A percentile compares a stretch with the other conserved stretches of the same genome.
These are phyloP conservation scores for Melastoma candidum DNA, from an alignment of 441 rosid species.

Conservation along the genomic window DNA sequence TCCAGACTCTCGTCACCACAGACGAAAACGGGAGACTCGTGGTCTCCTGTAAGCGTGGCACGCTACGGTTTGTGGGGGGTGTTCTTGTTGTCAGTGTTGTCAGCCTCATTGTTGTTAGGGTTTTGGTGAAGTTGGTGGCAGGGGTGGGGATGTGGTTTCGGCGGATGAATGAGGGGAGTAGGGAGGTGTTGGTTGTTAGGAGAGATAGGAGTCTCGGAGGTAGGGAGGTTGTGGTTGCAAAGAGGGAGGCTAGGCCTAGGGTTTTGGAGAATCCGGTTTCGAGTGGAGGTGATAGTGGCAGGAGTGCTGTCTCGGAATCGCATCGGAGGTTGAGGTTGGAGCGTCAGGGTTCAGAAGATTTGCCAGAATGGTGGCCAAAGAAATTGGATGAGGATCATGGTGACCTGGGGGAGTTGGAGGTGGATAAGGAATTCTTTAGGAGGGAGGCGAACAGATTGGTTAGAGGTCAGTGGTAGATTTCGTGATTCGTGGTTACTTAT, in stretches of 20 bases:
- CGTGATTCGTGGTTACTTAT: not conserved
- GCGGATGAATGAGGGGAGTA: conserved; percentile 17
- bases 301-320: conserved; percentile 11
- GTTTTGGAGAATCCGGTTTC: conserved; percentile 30
- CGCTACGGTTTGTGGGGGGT: conserved; percentile 48
- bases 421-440: conserved; percentile 49
- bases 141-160: conserved; percentile 30
- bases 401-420: conserved; percentile 11
- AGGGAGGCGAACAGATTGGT: conserved; percentile 74
- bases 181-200: conserved; percentile 41
- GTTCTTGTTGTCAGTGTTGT: conserved; percentile 40
- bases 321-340: conserved; percentile 19
- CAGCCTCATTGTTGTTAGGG: conserved; percentile 27
- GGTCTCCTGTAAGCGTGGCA: conserved; percentile 55
- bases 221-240: conserved; percentile 68
- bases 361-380: conserved; percentile 89
- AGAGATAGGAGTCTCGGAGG: conserved; percentile 96
- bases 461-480: conserved; percentile 34
- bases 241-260: conserved; percentile 14
- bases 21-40: conserved; percentile 40
- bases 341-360: conserved; percentile 25
- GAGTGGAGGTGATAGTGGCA: conserved; percentile 14
- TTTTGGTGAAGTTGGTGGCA: conserved; percentile 25
- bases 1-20: conserved; percentile 35
- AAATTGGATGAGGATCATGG: conserved; percentile 10